Evolutionary conservation across 2,329 filamentous ascomycete species (phyloP).

Genomic region (Penicillium olsonii): DNA sequence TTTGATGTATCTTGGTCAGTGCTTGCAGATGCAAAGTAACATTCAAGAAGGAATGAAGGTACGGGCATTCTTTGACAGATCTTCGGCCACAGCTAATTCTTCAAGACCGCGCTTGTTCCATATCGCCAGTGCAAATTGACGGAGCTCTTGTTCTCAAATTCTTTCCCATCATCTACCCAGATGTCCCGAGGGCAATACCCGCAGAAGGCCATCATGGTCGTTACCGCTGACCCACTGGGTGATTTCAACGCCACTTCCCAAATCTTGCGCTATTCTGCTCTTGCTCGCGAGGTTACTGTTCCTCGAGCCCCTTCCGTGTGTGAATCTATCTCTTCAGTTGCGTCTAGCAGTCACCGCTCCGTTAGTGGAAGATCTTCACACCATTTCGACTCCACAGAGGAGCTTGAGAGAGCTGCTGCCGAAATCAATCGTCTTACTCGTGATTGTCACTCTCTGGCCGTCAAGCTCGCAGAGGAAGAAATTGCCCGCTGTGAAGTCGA

Average conservation of each 20-base stretch:
- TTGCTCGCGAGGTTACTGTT: constrained; percentile 90
- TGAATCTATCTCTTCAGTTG: constrained; percentile 60
- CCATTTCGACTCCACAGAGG: constrained; percentile 52
- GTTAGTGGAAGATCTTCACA: constrained; percentile 47
- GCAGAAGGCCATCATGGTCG: constrained; percentile 92
- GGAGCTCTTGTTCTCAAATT: constrained; percentile 85
- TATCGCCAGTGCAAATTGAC: constrained; percentile 85
- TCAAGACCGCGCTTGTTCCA: constrained; percentile 69
- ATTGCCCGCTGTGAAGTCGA: constrained; percentile 72
- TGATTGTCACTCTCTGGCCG: constrained; percentile 73
- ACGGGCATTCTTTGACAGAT: constrained; percentile 21
- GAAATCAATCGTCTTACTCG: constrained; percentile 78
- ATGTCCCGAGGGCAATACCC: constrained; percentile 61
- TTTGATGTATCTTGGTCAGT: constrained; percentile 97
- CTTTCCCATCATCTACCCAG: constrained; percentile 65
- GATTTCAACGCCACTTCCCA: constrained; percentile 98
- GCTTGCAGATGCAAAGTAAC: constrained; percentile 91
- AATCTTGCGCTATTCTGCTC: constrained; percentile 88
- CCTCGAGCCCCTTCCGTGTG: constrained; percentile 83
- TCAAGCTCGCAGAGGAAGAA: constrained; percentile 70
- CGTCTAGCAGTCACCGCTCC: constrained; percentile 35
- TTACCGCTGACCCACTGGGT: constrained; percentile 87
- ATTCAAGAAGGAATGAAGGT: constrained; percentile 73
- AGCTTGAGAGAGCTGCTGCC: constrained; percentile 77
- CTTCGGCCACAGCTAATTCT: constrained; percentile 13